A percentile compares a stretch with the other conserved stretches of the same genome.
Conservation (phyloP, 257 asterid genomes). For the Solanum okadae region DNA sequence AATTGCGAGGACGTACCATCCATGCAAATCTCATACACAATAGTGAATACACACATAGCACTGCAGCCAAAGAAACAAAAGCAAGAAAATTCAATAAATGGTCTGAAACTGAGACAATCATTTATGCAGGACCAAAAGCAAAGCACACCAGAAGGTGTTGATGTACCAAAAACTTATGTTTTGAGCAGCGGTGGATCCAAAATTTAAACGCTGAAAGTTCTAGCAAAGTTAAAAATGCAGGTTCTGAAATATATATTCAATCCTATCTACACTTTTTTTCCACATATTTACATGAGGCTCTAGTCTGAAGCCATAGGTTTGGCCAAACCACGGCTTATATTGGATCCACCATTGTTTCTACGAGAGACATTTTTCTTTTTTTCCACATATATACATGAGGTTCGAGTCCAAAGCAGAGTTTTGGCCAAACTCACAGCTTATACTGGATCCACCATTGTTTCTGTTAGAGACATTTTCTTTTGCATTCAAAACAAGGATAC, state of each 20-base stretch:
- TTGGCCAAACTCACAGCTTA: not conserved
- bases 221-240: not conserved
- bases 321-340: not conserved
- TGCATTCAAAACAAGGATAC: not conserved
- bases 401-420: not conserved
- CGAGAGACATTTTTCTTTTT: not conserved
- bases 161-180: not conserved
- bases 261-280: not conserved
- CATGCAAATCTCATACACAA: constrained; percentile 1
- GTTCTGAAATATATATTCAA: not conserved
- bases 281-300: not conserved
- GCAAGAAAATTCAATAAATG: not conserved
- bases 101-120: not conserved
- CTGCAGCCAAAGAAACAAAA: not conserved
- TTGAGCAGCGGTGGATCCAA: not conserved
- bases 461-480: not conserved
- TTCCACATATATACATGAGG: not conserved
- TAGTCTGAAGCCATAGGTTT: not conserved
- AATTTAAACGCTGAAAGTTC: not conserved
- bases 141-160: not conserved
- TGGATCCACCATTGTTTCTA: not conserved
- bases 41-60: not conserved
- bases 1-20: not conserved
- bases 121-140: not conserved
- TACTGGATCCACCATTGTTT: not conserved